Base-by-base conservation (phyloP, 176 grass and related monocot species). In the Typha latifolia region DNA sequence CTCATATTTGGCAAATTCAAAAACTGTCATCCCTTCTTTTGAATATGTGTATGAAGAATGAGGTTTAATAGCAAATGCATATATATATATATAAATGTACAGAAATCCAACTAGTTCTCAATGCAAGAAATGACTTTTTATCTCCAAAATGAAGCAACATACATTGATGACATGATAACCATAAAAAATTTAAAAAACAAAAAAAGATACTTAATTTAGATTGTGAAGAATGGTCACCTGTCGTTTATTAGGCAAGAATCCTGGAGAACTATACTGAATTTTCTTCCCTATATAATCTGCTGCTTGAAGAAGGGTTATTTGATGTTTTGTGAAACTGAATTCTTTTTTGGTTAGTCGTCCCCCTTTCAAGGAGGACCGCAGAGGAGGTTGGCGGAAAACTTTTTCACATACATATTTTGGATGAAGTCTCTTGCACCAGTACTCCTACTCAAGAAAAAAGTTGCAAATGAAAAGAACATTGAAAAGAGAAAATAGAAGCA, bases 381-480 rank as follows among this genome's bases (percentile, higher is more conserved):
- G 71, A 19, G 85, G 85, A 80, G 94, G 85, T 47, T 97, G 94
- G 29, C 94, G 83, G 69, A 86, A 97, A 49, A 97, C 94, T 75
- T 88, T 92, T 66, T 97, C 89, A 49, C 85, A 87, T 67, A 97
- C 94, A 84, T 93, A 80, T 82, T 97, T 91, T 52, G 94, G 94
- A 74, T 97, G 94, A 14, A 86, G 81, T 49, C 94, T 73, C 84
- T 97, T 97, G 82, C 94, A 97, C 89, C 94, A 97, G 69, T 97
- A 92, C 82, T 97, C 94, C 94, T 97, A 62, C 72, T 69, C 49
- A 57, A 12, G 16, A 16, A 59, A 21, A 69, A 21, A 55, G 22
- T 21, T 13, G 50, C 21, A 55, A 70, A 56, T 32, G 3, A 49
- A 62, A 37, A 29, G 62, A 69, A 10, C 48, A 50, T 27, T 20